phyloP scores from a whole-genome alignment of 306 rosid genomes.

The Pachyrhizus erosus region DNA sequence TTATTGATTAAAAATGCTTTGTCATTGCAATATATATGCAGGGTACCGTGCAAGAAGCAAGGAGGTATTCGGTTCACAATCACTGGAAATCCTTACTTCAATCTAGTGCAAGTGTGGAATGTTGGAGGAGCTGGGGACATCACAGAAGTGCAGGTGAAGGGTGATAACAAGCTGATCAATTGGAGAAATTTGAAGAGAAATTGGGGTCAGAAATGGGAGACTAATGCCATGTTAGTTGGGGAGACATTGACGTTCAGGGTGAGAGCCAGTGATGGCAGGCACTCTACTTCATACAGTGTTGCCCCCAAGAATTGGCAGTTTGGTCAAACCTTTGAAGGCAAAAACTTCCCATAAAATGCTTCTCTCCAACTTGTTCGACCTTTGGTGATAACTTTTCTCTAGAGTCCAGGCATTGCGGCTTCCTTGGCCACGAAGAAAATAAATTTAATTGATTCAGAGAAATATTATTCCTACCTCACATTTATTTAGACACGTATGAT shows the following conservation, averaged over 20 bases:
- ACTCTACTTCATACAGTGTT: constrained; percentile 52
- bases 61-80: constrained; percentile 81
- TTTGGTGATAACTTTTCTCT: too few species aligned
- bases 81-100: constrained; percentile 77
- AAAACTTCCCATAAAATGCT: constrained; percentile 48
- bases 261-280: constrained; percentile 62
- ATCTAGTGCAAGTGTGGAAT: constrained; percentile 64
- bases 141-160: constrained; percentile 62
- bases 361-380: neutral
- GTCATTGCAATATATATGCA: neutral
- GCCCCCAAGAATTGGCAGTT: constrained; percentile 74
- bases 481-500: neutral
- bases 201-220: constrained; percentile 90
- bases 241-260: constrained; percentile 73
- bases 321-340: constrained; percentile 76
- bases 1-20: neutral
- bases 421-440: neutral
- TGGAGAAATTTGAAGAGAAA: constrained; percentile 64
- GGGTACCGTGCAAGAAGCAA: constrained; percentile 64
- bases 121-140: constrained; percentile 87
- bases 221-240: constrained; percentile 60
- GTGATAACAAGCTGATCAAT: constrained; percentile 45
- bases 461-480: neutral
- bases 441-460: neutral
- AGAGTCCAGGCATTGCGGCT: neutral